Percentiles rank a stretch among this genome's conserved stretches.
phyloP scores from a whole-genome alignment of 164 flowering plant species.

The Stephania yunnanensis region DNA sequence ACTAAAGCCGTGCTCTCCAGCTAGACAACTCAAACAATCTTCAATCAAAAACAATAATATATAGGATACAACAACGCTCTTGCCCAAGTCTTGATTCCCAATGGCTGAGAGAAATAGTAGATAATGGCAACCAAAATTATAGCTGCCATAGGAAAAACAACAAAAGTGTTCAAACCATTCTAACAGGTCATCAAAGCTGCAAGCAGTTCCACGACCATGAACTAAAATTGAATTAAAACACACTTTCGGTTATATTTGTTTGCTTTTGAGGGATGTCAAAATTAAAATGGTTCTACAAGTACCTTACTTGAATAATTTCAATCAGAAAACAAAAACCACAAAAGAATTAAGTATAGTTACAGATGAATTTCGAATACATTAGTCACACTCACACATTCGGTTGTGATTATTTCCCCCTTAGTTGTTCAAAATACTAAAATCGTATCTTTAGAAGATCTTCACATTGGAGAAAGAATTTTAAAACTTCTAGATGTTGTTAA shows the following conservation, averaged over 20 bases:
- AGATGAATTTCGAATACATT: background rate
- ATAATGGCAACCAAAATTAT: conserved; percentile 70
- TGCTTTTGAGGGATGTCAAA: background rate
- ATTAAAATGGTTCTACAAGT: background rate
- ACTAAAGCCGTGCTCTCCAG: background rate
- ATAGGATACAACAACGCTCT: conserved; percentile 73
- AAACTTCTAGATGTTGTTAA: background rate
- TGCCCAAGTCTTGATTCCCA: conserved; percentile 59
- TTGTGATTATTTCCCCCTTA: background rate
- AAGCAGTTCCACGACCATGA: background rate
- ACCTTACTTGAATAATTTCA: background rate
- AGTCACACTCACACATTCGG: background rate
- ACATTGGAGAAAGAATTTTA: background rate
- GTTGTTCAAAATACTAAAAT: background rate
- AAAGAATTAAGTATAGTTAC: background rate
- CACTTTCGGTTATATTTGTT: background rate
- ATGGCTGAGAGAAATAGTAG: conserved; percentile 76
- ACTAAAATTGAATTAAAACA: background rate
- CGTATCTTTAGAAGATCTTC: background rate
- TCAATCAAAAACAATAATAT: background rate
- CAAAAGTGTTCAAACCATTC: conserved; percentile 10
- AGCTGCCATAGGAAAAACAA: conserved; percentile 44
- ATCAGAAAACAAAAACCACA: background rate
- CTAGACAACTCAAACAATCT: background rate
- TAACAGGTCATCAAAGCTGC: conserved; percentile 1